Conservation (phyloP, 2,329 filamentous ascomycete species). For the Fusarium praegraminearum region DNA sequence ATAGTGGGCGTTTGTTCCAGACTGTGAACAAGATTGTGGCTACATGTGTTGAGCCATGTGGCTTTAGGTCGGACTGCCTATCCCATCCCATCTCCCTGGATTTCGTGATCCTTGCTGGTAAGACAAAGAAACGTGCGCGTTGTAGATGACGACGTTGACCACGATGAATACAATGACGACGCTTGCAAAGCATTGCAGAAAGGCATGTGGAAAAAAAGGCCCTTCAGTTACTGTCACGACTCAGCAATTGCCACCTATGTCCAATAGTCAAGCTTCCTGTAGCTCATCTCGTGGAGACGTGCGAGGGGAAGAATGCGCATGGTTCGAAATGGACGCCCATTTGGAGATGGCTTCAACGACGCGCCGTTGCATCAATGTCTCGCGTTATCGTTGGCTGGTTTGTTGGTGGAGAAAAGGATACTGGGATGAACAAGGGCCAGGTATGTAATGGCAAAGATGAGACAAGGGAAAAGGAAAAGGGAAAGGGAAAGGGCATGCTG, state of each 20-base stretch:
- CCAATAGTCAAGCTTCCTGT: slow-evolving; percentile 10
- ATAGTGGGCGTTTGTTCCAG: slow-evolving; percentile 10
- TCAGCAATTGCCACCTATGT: slow-evolving; percentile 26
- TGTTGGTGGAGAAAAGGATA: slow-evolving; percentile 41
- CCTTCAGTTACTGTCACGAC: slow-evolving; percentile 23
- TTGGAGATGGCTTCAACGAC: slow-evolving; percentile 47
- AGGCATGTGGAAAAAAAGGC: slow-evolving; percentile 16
- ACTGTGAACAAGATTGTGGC: slow-evolving; percentile 15
- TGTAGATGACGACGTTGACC: slow-evolving; percentile 16
- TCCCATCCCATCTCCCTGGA: slow-evolving; percentile 21
- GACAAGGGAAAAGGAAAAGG: slow-evolving; percentile 42
- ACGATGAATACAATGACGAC: slow-evolving; percentile 15
- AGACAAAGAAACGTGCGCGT: slow-evolving; percentile 21
- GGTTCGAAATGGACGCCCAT: slow-evolving; percentile 31
- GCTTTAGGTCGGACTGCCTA: slow-evolving; percentile 26
- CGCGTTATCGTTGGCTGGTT: slow-evolving; percentile 45
- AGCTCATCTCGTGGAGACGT: slow-evolving; percentile 26
- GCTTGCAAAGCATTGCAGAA: background rate
- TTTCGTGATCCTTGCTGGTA: slow-evolving; percentile 32
- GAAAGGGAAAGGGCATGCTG: slow-evolving; percentile 33
- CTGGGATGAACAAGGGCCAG: slow-evolving; percentile 37
- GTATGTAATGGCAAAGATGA: slow-evolving; percentile 29
- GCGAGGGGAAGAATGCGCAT: slow-evolving; percentile 27
- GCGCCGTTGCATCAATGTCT: slow-evolving; percentile 43
- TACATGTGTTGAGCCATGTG: slow-evolving; percentile 36